Percentiles rank a stretch among this genome's conserved stretches.
Evolutionary conservation across 306 rosid genomes (phyloP).

Genomic region (Cercis canadensis): DNA sequence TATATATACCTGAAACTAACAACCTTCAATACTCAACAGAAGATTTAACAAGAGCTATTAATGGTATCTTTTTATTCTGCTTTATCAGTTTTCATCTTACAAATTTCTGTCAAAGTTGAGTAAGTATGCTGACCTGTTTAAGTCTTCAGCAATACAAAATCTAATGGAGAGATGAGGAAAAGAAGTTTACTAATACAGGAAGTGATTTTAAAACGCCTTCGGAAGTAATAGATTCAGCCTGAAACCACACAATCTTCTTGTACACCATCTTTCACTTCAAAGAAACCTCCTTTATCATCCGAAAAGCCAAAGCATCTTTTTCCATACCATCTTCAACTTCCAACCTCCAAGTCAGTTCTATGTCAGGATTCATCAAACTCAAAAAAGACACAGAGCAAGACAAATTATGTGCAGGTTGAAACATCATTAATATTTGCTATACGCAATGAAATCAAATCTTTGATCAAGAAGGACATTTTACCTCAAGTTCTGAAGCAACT

Average conservation of each 20-base stretch:
- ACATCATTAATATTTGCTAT: conserved; percentile 28
- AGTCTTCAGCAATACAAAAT: no score
- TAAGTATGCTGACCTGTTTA: no score
- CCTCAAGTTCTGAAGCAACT: conserved; percentile 37
- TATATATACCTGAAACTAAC: no score
- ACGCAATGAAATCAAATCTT: conserved; percentile 38
- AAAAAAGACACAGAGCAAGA: not conserved
- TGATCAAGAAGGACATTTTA: conserved; percentile 40
- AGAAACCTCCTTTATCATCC: not conserved
- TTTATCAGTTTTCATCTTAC: no score
- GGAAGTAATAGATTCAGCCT: no score
- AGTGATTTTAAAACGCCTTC: no score
- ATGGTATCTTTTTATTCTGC: no score
- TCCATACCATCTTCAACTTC: not conserved
- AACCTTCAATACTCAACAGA: no score
- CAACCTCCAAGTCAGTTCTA: not conserved
- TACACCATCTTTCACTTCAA: not conserved
- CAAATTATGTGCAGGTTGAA: conserved; percentile 12
- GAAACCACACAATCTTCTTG: not conserved
- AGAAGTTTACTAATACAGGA: no score
- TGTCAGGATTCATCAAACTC: not conserved
- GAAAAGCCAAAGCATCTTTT: not conserved
- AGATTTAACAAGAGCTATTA: no score
- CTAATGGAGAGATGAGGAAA: no score
- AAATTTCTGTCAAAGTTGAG: no score